Evolutionary conservation across 23 red algal genomes (phyloP), one percentile per base, ranked within the genome.

Genomic region (Gracilaria vermiculophylla): DNA sequence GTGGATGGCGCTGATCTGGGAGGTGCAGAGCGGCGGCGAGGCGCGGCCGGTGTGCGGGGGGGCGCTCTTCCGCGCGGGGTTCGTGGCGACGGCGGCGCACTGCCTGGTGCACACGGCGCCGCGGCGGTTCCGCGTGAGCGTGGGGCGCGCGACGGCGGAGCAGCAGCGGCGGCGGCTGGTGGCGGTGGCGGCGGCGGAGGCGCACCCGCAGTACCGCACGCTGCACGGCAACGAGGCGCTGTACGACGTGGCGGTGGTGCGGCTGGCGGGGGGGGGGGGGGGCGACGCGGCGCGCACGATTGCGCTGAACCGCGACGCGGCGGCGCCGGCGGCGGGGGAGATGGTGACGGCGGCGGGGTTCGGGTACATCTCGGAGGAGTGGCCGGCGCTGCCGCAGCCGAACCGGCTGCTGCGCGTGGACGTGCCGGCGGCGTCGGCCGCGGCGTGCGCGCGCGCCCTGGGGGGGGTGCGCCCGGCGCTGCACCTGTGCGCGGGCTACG

Each of bases 401-500:
- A 77, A 88, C 64, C 62, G 69, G 13, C 42, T 78, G 52, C 35
- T 57, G 69, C 45, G 83, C 34, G 83, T 88, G 34, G 83, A 88
- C 73, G 54, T 88, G 53, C 83, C 83, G 2, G 55, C 74, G 17
- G 55, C 74, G 52, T 37, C 56, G 0, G 0, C 35, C n/a, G 56
- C 24, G 35, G 43, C 53, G 10, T 88, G 83, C 69, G 44, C 52
- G 49, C 11, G 35, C 20, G 42, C 49, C 23, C 67, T 61, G 32
- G 56, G 45, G 15, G 64, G 33, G 37, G 83, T 76, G 83, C 45
- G 55, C 41, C 48, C 56, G 43, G 66, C 0, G 27, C 19, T 78
- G 49, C 88, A 92, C 76, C 17, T 92, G 45, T 92, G 88, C 67
- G 88, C 88, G 29, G 88, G 88, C 17, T 72, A 73, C 39, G 76